Percentiles rank a stretch among this genome's conserved stretches.
phyloP scores from a whole-genome alignment of 768 basidiomycete genomes.

The Hydnomerulius pinastri region DNA sequence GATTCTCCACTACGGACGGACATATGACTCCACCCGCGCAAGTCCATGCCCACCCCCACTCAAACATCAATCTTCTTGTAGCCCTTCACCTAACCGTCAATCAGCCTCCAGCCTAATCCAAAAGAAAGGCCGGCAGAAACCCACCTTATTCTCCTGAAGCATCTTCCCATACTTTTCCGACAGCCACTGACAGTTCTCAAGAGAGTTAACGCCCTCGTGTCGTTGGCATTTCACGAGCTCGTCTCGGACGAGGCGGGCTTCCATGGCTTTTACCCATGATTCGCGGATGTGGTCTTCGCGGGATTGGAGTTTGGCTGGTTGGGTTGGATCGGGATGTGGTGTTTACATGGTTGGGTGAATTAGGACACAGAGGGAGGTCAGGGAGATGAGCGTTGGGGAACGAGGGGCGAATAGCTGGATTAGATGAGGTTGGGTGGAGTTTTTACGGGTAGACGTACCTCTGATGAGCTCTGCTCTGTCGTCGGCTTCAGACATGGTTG shows the following conservation, averaged over 20 bases:
- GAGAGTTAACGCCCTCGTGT: conserved; percentile 89
- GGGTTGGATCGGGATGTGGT: no score
- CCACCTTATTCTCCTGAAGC: conserved; percentile 78
- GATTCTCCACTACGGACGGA: no score
- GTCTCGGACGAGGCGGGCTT: conserved; percentile 82
- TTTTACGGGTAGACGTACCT: conserved; percentile 19
- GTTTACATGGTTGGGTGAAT: no score
- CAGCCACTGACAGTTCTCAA: conserved; percentile 86
- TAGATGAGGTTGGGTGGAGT: neutral
- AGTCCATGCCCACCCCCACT: conserved; percentile 1
- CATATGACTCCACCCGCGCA: no score
- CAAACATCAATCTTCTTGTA: conserved; percentile 76
- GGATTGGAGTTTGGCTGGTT: conserved; percentile 66
- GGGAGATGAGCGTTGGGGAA: no score
- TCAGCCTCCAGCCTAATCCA: neutral
- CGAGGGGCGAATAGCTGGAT: no score
- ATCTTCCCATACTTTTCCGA: conserved; percentile 80
- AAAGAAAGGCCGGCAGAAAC: conserved; percentile 29
- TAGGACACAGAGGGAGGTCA: no score
- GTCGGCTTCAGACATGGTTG: conserved; percentile 30
- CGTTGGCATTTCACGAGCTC: conserved; percentile 89
- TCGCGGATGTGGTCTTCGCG: conserved; percentile 83
- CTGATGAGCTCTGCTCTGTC: conserved; percentile 34
- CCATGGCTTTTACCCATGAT: conserved; percentile 95
- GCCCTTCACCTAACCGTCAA: conserved; percentile 68